Base-by-base conservation (phyloP, 2,329 filamentous ascomycete species). In the Phialemoniopsis sp. region DNA sequence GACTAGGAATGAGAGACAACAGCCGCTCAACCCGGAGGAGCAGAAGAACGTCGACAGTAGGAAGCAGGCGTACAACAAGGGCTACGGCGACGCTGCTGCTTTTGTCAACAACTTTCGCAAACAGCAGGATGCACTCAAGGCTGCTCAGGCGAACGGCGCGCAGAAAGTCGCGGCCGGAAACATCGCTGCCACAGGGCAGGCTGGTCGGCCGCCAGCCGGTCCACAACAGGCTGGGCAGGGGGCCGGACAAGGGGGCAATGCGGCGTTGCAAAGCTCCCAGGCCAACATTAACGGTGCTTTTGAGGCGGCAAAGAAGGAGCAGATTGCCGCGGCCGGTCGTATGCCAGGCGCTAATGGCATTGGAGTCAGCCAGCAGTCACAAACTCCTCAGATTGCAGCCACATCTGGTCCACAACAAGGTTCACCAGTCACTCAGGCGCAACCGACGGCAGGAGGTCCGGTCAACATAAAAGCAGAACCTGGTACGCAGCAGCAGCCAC, bases 51-150 rank as follows among this genome's bases (percentile, higher is more conserved):
- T 65, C 12, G 61, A 68, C 31, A 59, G 68, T 2, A 63, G 64
- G 31, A 70, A 66, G 43, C 68, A 68, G 3, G 55, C 62, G 13
- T 55, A 67, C 10, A 55, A 67, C 13, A 77, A 73, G 45, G 45
- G 59, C 8, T 64, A 75, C 44, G 52, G 52, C 0, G 70, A 76
- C 3, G 70, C 72, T 0, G 63, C 68, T 17, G 63, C 59, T 15
- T 76, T 70, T 48, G 66, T 76, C 4, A 68, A 70, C 13, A 55
- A 47, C 5, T 68, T 77, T 32, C 60, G 73, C 4, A 68, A 68
- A 39, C 63, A 69, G 35, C 70, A 73, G 40, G 62, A 60, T 28
- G 49, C 48, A 10, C 49, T 64, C 18, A 26, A 26, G 21, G 34
- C 38, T 21, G 40, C 48, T 26, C 50, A 52, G 40, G 50, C 52